Base-by-base conservation (phyloP, 2,329 filamentous ascomycete genomes). In the Tolypocladium ovalisporum region DNA sequence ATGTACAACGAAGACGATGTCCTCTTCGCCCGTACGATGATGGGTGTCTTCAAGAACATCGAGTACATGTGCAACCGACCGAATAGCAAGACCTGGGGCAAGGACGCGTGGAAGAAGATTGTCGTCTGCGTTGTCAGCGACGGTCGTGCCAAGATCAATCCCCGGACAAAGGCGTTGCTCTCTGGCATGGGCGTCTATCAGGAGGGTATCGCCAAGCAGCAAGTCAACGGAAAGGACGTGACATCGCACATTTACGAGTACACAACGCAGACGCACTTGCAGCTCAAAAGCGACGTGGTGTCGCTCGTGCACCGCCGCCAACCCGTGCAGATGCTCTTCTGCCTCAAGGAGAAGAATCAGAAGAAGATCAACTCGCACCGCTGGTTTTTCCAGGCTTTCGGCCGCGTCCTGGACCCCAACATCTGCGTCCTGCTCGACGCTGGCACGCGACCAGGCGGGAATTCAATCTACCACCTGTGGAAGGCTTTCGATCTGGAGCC, bases 1-100 rank as follows among this genome's bases (percentile, higher is more conserved):
- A 97, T 97, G 93, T 99, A 99, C 77, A 99, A 99, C 69, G 94
- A 99, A 69, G 93, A 99, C 71, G 94, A 99, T 66, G 86, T 97
- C 63, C 79, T 97, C 59, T 97, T 99, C 69, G 91, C 94, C 29
- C 86, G 94, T 47, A 97, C 94, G 5, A 90, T 99, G 90, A 89
- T 87, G 54, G 94, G 94, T 71, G 91, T 99, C 6, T 93, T 97
- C 79, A 97, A 99, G 77, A 99, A 99, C 71, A 90, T 99, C 64
- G 93, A 97, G 71, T 92, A 93, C 78, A 97, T 99, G 89, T 97
- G 94, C 73, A 90, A 89, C 60, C 84, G 93, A 54, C 90, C 87
- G 52, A 90, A 88, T 70, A 96, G 91, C 75, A 96, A 96, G 75
- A 97, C 93, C 0, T 99, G 94, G 94, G 94, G 94, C 63, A 94